Percentiles rank a stretch among this genome's conserved stretches.
These are phyloP conservation scores for Orbilia blumenaviensis DNA, from an alignment of 2,329 filamentous ascomycete species.

Conservation along the genomic window DNA sequence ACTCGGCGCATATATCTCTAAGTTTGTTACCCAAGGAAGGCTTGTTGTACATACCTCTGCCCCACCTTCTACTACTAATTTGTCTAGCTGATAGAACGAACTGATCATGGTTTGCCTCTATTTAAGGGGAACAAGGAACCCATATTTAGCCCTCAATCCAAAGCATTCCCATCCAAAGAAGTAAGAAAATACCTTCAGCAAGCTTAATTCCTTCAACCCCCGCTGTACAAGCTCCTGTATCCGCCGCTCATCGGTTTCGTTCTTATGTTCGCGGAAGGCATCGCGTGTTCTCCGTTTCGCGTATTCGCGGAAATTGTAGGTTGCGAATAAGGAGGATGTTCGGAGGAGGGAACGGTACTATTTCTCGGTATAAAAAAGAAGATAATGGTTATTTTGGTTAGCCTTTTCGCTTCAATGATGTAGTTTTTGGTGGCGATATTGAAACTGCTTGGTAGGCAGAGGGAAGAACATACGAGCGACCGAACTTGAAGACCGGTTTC, in stretches of 20 bases:
- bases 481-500: slow-evolving; percentile 53
- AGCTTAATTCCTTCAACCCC: slow-evolving; percentile 83
- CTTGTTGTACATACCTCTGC: slow-evolving; percentile 71
- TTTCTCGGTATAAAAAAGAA: background rate
- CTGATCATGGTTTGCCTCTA: slow-evolving; percentile 95
- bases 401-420: background rate
- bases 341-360: slow-evolving; percentile 93
- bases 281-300: slow-evolving; percentile 89
- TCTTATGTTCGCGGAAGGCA: slow-evolving; percentile 82
- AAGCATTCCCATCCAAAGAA: background rate
- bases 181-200: slow-evolving; percentile 78
- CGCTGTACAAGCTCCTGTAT: slow-evolving; percentile 90
- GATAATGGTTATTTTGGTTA: background rate
- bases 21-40: slow-evolving; percentile 18
- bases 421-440: background rate
- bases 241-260: slow-evolving; percentile 75
- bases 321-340: slow-evolving; percentile 83
- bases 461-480: slow-evolving; percentile 48
- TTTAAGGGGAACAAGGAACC: slow-evolving; percentile 23
- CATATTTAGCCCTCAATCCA: background rate
- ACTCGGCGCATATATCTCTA: background rate
- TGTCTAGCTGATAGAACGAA: slow-evolving; percentile 91
- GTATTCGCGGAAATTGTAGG: slow-evolving; percentile 98
- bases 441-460: too few species aligned
- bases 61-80: slow-evolving; percentile 88